phyloP scores from a whole-genome alignment of 345 rosid species.

The Mallotus nudiflorus region DNA sequence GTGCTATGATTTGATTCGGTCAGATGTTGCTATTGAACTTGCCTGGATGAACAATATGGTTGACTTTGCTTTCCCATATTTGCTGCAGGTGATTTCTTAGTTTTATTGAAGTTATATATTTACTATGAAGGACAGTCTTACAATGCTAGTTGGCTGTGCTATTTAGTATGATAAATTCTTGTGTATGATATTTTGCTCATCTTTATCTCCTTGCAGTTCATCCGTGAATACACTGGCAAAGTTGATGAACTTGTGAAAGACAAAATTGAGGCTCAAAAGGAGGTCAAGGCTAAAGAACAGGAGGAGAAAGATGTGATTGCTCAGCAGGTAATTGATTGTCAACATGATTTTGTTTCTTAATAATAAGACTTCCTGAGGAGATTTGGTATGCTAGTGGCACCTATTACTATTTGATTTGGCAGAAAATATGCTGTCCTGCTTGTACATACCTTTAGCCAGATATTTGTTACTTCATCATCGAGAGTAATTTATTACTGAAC shows the following conservation, averaged over 20 bases:
- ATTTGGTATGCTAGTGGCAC: neutral
- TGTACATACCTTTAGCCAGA: neutral
- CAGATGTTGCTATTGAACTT: conserved; percentile 82
- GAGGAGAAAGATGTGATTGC: conserved; percentile 80
- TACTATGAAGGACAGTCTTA: neutral
- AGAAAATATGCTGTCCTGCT: neutral
- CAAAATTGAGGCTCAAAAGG: conserved; percentile 65
- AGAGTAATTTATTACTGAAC: neutral
- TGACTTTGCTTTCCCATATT: conserved; percentile 85
- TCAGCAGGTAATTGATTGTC: conserved; percentile 59
- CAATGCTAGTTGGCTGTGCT: neutral
- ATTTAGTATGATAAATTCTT: neutral
- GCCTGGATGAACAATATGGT: conserved; percentile 91
- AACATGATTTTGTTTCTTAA: neutral
- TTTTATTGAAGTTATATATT: neutral
- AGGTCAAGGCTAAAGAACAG: conserved; percentile 64
- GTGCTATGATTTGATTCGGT: conserved; percentile 78
- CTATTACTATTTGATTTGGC: too few relatives aligned
- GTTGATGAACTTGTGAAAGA: conserved; percentile 83
- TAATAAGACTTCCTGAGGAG: neutral
- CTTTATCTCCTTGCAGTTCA: conserved; percentile 43
- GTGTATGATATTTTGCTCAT: neutral
- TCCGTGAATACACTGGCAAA: conserved; percentile 76
- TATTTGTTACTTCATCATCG: neutral
- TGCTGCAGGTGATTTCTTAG: conserved; percentile 20